Evolutionary conservation across 768 basidiomycete species (phyloP).

Genomic region (Brasilioporus rufonigricans): DNA sequence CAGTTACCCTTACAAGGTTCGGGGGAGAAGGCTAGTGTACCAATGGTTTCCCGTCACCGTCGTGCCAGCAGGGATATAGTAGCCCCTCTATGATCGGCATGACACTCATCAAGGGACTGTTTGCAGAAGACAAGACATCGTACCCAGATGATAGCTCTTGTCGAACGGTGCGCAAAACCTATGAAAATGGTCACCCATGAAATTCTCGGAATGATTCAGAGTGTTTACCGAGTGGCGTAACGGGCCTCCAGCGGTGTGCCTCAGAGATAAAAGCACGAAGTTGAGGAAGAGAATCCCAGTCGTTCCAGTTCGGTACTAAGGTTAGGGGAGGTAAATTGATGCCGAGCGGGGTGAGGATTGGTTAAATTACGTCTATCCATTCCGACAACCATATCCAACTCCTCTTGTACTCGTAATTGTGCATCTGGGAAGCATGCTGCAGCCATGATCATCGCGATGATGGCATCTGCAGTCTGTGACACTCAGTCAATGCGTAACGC

Average conservation of each 20-base stretch:
- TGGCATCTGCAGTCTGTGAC: neutral
- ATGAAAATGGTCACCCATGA: neutral
- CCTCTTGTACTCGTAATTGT: slow-evolving; percentile 47
- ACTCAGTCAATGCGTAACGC: neutral
- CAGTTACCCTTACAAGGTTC: neutral
- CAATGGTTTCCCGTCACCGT: slow-evolving; percentile 21
- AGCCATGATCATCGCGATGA: slow-evolving; percentile 48
- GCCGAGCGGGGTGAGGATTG: neutral
- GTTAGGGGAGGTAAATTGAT: neutral
- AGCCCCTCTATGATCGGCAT: slow-evolving; percentile 11
- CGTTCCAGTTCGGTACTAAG: slow-evolving; percentile 38
- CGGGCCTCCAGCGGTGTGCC: slow-evolving; percentile 37
- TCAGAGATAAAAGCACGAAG: slow-evolving; percentile 39
- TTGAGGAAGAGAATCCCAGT: slow-evolving; percentile 33
- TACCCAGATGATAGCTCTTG: slow-evolving; percentile 63
- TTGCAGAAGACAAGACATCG: neutral
- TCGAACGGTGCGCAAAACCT: slow-evolving; percentile 59
- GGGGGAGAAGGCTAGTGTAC: slow-evolving; percentile 1
- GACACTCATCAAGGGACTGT: slow-evolving; percentile 29
- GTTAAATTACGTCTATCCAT: slow-evolving; percentile 26
- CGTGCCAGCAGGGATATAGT: slow-evolving; percentile 24
- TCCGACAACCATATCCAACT: slow-evolving; percentile 53
- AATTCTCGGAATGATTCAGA: too few relatives aligned
- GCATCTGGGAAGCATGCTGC: slow-evolving; percentile 53
- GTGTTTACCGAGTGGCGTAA: slow-evolving; percentile 25